Evolutionary conservation across 163 green algal species (phyloP).

Genomic region (Volvox carteri): DNA sequence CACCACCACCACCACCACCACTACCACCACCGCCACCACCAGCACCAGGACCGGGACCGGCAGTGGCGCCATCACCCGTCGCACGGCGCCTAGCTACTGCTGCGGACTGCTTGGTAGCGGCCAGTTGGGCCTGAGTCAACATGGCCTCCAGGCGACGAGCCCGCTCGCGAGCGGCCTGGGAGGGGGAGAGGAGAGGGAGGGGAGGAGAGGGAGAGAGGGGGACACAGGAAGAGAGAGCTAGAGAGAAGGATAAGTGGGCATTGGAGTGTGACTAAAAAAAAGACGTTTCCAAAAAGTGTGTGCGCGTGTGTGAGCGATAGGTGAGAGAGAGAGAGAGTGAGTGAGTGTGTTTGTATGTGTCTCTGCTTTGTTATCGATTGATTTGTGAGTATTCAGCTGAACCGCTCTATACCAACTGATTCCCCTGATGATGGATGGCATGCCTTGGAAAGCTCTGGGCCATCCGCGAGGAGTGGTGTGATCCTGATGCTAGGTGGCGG

Average conservation of each 20-base stretch:
- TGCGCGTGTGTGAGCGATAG: too few relatives aligned
- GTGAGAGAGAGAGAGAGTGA: background rate
- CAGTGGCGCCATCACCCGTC: background rate
- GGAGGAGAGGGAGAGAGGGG: background rate
- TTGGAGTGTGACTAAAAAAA: too few relatives aligned
- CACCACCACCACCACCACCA: background rate
- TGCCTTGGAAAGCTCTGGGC: too few relatives aligned
- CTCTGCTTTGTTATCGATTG: too few relatives aligned
- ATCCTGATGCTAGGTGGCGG: too few relatives aligned
- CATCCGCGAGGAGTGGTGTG: too few relatives aligned
- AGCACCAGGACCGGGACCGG: too few relatives aligned
- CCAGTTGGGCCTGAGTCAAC: background rate
- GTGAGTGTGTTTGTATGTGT: too few relatives aligned
- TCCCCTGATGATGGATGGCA: too few relatives aligned
- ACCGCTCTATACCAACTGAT: too few relatives aligned
- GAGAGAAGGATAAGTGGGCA: background rate
- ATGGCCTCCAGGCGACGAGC: conserved; percentile 29
- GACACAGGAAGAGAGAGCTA: background rate
- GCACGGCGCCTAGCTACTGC: background rate
- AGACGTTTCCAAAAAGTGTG: too few relatives aligned
- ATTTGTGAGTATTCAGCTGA: too few relatives aligned
- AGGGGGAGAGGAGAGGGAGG: background rate
- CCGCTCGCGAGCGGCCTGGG: conserved; percentile 28
- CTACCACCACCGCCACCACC: background rate
- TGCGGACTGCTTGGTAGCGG: background rate